Percentiles rank a stretch among this genome's conserved stretches.
Evolutionary conservation across 371 early-diverging fungal genomes (phyloP).

Genomic region (Syncephalastrum monosporum): DNA sequence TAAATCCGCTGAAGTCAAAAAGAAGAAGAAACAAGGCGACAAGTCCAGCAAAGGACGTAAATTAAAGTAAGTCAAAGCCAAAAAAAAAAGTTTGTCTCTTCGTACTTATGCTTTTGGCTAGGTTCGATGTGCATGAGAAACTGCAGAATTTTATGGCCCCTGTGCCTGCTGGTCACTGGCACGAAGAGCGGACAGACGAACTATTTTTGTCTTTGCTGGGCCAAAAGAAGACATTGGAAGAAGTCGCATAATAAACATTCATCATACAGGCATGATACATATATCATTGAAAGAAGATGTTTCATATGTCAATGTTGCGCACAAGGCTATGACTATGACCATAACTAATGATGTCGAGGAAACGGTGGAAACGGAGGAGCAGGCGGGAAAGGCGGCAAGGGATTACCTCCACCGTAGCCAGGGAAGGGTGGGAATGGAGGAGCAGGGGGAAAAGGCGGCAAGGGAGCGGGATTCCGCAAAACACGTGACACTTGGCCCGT

Average conservation of each 20-base stretch:
- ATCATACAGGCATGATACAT: too few relatives aligned
- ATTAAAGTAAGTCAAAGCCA: conserved; percentile 50
- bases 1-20: conserved; percentile 69
- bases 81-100: not conserved
- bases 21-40: conserved; percentile 62
- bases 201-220: conserved; percentile 86
- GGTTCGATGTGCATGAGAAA: conserved; percentile 93
- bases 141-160: conserved; percentile 95
- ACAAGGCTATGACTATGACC: too few relatives aligned
- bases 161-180: conserved; percentile 84
- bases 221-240: conserved; percentile 35
- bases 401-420: too few relatives aligned
- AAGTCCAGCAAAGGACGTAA: conserved; percentile 92
- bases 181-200: conserved; percentile 88
- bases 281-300: too few relatives aligned
- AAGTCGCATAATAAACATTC: conserved; percentile 3
- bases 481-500: too few relatives aligned
- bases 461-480: too few relatives aligned
- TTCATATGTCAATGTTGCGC: too few relatives aligned
- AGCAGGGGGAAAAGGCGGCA: too few relatives aligned
- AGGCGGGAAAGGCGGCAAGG: too few relatives aligned
- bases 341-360: too few relatives aligned
- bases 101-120: conserved; percentile 10
- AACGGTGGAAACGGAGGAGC: too few relatives aligned
- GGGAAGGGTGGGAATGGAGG: too few relatives aligned